Percentiles rank a stretch among this genome's conserved stretches.
Evolutionary conservation across 768 basidiomycete genomes (phyloP).

Genomic region (Tulasnella sp.): DNA sequence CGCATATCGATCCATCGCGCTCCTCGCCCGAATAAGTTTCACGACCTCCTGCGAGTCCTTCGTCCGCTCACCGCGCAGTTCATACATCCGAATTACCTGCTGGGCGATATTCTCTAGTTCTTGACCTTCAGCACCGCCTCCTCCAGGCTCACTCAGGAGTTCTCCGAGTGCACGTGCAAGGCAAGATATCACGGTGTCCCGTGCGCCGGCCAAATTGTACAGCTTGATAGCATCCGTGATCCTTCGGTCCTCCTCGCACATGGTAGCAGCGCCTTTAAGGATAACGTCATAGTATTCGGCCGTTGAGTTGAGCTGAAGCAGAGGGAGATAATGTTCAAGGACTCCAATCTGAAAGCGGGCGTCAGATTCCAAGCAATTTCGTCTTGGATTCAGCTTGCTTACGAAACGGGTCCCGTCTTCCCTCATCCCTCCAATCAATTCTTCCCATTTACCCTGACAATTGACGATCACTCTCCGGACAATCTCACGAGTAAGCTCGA

Average conservation of each 20-base stretch:
- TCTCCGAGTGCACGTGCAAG: constrained; percentile 83
- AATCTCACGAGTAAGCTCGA: constrained; percentile 73
- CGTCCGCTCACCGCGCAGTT: constrained; percentile 59
- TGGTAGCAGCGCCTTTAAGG: constrained; percentile 70
- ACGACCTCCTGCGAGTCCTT: constrained; percentile 70
- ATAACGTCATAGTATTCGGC: constrained; percentile 72
- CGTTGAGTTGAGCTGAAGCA: constrained; percentile 61
- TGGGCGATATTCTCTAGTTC: constrained; percentile 64
- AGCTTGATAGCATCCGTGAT: constrained; percentile 86
- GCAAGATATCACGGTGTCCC: constrained; percentile 76
- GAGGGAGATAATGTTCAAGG: constrained; percentile 71
- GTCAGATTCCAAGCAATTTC: background rate
- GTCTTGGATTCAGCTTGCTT: constrained; percentile 31
- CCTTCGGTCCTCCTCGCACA: constrained; percentile 69
- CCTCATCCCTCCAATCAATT: constrained; percentile 87
- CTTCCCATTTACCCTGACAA: constrained; percentile 77
- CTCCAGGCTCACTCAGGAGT: constrained; percentile 56
- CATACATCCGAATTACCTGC: constrained; percentile 74
- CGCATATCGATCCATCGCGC: constrained; percentile 70
- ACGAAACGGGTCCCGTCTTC: constrained; percentile 86
- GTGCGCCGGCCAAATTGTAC: constrained; percentile 90
- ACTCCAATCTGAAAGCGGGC: constrained; percentile 57
- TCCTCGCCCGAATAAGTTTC: constrained; percentile 66
- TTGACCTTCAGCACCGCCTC: constrained; percentile 54
- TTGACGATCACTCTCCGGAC: constrained; percentile 73